Evolutionary conservation across 352 stramenopile species (phyloP).

Genomic region (Phytophthora idaei): DNA sequence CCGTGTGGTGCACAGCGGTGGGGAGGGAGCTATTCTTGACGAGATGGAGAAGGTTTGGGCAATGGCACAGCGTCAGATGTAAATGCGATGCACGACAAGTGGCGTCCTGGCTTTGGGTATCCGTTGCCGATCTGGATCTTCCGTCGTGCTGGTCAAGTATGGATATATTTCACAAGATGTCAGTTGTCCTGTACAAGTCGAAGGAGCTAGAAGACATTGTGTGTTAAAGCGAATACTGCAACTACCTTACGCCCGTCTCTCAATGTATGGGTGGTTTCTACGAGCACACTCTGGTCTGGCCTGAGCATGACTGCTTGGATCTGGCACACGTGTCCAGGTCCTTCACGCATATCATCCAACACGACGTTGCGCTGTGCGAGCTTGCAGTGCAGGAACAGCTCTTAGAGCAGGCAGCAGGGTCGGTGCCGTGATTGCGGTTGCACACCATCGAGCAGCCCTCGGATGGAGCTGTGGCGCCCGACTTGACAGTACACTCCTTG

Average conservation of each 20-base stretch:
- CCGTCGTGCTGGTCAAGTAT: neutral
- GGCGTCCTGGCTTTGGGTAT: slow-evolving; percentile 25
- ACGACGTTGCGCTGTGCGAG: slow-evolving; percentile 34
- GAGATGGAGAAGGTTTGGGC: slow-evolving; percentile 8
- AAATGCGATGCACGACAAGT: slow-evolving; percentile 32
- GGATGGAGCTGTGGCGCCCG: slow-evolving; percentile 25
- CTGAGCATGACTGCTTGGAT: slow-evolving; percentile 41
- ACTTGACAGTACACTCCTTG: slow-evolving; percentile 39
- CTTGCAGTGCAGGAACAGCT: slow-evolving; percentile 37
- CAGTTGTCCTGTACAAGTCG: neutral
- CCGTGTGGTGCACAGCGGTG: neutral
- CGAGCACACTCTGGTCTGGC: slow-evolving; percentile 36
- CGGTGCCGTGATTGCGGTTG: slow-evolving; percentile 44
- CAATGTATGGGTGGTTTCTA: neutral
- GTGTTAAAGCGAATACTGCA: slow-evolving; percentile 2
- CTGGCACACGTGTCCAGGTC: slow-evolving; percentile 39
- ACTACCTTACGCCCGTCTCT: neutral
- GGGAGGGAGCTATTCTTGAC: slow-evolving; percentile 26
- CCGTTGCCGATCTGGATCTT: slow-evolving; percentile 13
- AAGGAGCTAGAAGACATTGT: neutral
- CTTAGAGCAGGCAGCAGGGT: slow-evolving; percentile 24
- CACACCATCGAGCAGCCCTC: slow-evolving; percentile 45
- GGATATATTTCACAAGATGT: neutral
- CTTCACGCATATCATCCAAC: slow-evolving; percentile 65
- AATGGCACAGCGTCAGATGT: neutral